phyloP scores from a whole-genome alignment of 2,329 filamentous ascomycete genomes.

The Pyrenophora tritici-repentis region DNA sequence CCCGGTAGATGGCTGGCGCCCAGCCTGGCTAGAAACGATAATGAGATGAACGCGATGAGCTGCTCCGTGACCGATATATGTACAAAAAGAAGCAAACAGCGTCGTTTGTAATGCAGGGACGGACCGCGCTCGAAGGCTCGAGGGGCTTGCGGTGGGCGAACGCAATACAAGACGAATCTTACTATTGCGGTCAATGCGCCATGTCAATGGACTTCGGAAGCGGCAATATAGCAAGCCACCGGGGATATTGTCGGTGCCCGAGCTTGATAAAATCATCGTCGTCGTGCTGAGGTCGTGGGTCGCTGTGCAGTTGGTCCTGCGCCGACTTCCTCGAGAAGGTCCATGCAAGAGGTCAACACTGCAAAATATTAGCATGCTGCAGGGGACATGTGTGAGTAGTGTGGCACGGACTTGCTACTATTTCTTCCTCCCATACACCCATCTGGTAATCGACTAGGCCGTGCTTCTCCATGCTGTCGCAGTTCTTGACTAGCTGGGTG shows the following conservation, averaged over 20 bases:
- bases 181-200: constrained; percentile 20
- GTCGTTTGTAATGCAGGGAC: constrained; percentile 8
- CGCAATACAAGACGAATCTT: constrained; percentile 10
- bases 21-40: constrained; percentile 18
- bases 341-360: constrained; percentile 61
- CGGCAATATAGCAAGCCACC: constrained; percentile 24
- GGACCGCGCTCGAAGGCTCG: constrained; percentile 7
- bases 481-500: constrained; percentile 78
- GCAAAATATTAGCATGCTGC: constrained; percentile 15
- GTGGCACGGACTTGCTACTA: constrained; percentile 72
- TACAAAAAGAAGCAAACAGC: constrained; percentile 30
- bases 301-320: constrained; percentile 40
- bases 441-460: constrained; percentile 98
- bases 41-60: constrained; percentile 19
- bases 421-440: constrained; percentile 93
- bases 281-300: constrained; percentile 37
- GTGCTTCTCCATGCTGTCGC: constrained; percentile 84
- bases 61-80: constrained; percentile 30
- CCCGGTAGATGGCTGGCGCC: constrained; percentile 15
- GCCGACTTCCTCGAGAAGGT: constrained; percentile 55
- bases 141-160: constrained; percentile 18
- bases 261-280: constrained; percentile 34
- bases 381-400: background rate
- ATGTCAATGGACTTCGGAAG: constrained; percentile 14
- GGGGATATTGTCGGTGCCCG: constrained; percentile 14